These are phyloP conservation scores for Linum trigynum DNA, from an alignment of 345 rosid species.

Conservation along the genomic window DNA sequence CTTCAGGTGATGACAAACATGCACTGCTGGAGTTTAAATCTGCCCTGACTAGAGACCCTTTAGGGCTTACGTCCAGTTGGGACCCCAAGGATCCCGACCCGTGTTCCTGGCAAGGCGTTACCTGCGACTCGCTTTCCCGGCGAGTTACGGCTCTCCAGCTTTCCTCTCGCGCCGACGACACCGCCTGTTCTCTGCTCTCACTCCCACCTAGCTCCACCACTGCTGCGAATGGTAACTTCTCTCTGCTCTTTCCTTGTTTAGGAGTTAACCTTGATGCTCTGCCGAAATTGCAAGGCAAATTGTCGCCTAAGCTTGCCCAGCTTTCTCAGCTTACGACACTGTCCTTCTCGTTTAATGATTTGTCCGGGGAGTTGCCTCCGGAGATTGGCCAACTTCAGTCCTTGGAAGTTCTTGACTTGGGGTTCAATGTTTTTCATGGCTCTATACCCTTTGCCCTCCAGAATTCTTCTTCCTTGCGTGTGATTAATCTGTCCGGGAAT, in stretches of 20 bases:
- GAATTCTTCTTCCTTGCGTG: constrained; percentile 28
- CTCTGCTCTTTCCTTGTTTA: constrained; percentile 29
- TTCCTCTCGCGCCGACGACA: constrained; percentile 13
- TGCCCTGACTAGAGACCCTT: constrained; percentile 30
- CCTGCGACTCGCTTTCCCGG: constrained; percentile 29
- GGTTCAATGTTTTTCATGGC: constrained; percentile 36
- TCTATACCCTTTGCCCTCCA: constrained; percentile 22
- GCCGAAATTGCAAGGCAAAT: constrained; percentile 24
- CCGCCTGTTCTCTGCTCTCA: constrained; percentile 22
- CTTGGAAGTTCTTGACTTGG: constrained; percentile 44
- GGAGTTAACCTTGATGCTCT: constrained; percentile 8
- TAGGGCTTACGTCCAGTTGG: constrained; percentile 42
- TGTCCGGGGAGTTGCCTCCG: constrained; percentile 30
- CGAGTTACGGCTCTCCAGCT: constrained; percentile 32
- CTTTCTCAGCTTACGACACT: constrained; percentile 30
- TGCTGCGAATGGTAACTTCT: constrained; percentile 23
- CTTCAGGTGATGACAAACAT: constrained; percentile 19
- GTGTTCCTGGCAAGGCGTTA: constrained; percentile 38
- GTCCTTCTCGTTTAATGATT: constrained; percentile 32
- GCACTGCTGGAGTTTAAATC: constrained; percentile 34
- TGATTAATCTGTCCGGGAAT: constrained; percentile 37
- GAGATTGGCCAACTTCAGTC: constrained; percentile 30
- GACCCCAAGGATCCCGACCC: constrained; percentile 30
- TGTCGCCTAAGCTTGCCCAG: constrained; percentile 26
- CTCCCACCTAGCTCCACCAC: not conserved